These are phyloP conservation scores for Cryphonectria parasitica DNA, from an alignment of 2,329 filamentous ascomycete genomes.

Conservation along the genomic window DNA sequence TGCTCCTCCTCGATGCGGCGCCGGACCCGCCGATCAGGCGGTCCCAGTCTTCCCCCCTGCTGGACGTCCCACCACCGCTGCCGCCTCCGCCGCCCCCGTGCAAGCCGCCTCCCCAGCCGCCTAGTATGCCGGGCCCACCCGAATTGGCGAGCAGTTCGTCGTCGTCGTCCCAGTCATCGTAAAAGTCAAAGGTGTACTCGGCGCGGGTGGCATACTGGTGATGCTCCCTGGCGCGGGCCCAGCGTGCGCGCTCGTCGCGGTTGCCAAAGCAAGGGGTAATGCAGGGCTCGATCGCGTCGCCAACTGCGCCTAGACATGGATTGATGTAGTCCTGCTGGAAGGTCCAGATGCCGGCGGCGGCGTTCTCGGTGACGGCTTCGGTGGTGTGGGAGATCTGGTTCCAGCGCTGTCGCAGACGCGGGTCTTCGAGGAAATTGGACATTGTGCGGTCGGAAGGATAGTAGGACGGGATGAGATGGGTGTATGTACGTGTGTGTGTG, in stretches of 20 bases:
- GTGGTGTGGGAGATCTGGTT: constrained; percentile 91
- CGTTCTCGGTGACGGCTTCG: constrained; percentile 86
- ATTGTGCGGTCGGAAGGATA: constrained; percentile 42
- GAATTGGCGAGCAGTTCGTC: constrained; percentile 40
- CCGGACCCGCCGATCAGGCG: constrained; percentile 75
- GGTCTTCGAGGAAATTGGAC: constrained; percentile 72
- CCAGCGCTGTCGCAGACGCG: constrained; percentile 88
- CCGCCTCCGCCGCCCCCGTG: constrained; percentile 57
- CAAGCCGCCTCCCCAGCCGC: constrained; percentile 47
- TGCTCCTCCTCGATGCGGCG: constrained; percentile 23
- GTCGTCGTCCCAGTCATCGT: constrained; percentile 84
- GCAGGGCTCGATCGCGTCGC: constrained; percentile 71
- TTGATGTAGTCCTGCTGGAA: constrained; percentile 85
- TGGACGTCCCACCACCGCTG: constrained; percentile 25
- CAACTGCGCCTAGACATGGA: constrained; percentile 75
- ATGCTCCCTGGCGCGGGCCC: constrained; percentile 66
- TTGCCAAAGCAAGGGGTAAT: constrained; percentile 71
- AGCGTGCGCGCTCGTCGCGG: constrained; percentile 73
- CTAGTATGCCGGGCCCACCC: constrained; percentile 59
- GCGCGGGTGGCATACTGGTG: constrained; percentile 56
- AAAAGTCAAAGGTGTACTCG: constrained; percentile 93
- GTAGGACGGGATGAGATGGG: neutral
- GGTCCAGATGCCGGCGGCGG: constrained; percentile 87
- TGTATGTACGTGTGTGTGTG: neutral
- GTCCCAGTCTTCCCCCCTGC: constrained; percentile 75